phyloP scores from a whole-genome alignment of 805 yeast species.

The Spathaspora girioi region DNA sequence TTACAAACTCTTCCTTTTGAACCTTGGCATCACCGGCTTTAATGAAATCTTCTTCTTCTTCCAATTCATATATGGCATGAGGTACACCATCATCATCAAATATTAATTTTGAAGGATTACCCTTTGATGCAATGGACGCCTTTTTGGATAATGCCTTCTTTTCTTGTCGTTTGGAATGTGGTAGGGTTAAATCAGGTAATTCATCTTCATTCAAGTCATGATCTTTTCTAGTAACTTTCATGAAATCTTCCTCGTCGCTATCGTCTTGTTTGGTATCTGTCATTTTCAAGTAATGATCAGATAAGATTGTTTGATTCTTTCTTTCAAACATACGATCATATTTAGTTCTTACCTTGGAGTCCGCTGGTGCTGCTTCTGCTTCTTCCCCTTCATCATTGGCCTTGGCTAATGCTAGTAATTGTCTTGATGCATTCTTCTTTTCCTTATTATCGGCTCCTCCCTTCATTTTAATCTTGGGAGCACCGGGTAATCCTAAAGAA shows the following conservation, averaged over 20 bases:
- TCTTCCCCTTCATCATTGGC: constrained; percentile 57
- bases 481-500: constrained; percentile 91
- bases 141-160: constrained; percentile 89
- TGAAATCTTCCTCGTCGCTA: constrained; percentile 67
- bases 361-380: constrained; percentile 13
- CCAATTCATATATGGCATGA: constrained; percentile 87
- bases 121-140: constrained; percentile 54
- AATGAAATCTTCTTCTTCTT: constrained; percentile 82
- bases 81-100: constrained; percentile 95
- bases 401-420: constrained; percentile 53
- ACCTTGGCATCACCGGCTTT: constrained; percentile 64
- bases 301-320: constrained; percentile 84
- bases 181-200: constrained; percentile 55
- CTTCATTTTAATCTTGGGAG: constrained; percentile 81
- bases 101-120: constrained; percentile 70
- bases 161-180: constrained; percentile 78
- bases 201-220: constrained; percentile 67
- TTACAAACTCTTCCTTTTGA: constrained; percentile 67
- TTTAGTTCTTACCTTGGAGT: constrained; percentile 62
- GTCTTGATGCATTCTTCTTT: constrained; percentile 77
- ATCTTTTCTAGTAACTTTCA: constrained; percentile 74
- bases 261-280: constrained; percentile 42
- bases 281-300: constrained; percentile 81
- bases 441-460: constrained; percentile 57
- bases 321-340: constrained; percentile 96